Conservation (phyloP, 306 rosid genomes). For the Medicago truncatula region MtrunA17r5.0-ANR NC_053042.1:52059501-52060000, state of each 20-base stretch:
- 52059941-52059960: slow-evolving; percentile 99
- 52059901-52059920: slow-evolving; percentile 90
- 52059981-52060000: slow-evolving; percentile 99
- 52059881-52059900: slow-evolving; percentile 94
- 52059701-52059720: slow-evolving; percentile 79
- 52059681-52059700: slow-evolving; percentile 69
- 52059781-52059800: slow-evolving; percentile 76
- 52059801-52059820: slow-evolving; percentile 76
- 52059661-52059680: slow-evolving; percentile 70
- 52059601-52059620: slow-evolving; percentile 70
- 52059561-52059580: slow-evolving; percentile 68
- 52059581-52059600: slow-evolving; percentile 96
- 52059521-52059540: slow-evolving; percentile 92
- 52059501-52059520: slow-evolving; percentile 87
- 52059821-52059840: slow-evolving; percentile 63
- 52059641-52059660: slow-evolving; percentile 61
- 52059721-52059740: slow-evolving; percentile 51
- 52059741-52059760: slow-evolving; percentile 86
- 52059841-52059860: slow-evolving; percentile 80
- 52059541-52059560: slow-evolving; percentile 79
- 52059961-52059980: slow-evolving; percentile 96
- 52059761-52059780: slow-evolving; percentile 57
- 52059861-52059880: slow-evolving; percentile 76
- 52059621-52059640: slow-evolving; percentile 53
- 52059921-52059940: slow-evolving; percentile 95